phyloP scores from a whole-genome alignment of 2,329 filamentous ascomycete species.

The Diaporthe eres region DNA sequence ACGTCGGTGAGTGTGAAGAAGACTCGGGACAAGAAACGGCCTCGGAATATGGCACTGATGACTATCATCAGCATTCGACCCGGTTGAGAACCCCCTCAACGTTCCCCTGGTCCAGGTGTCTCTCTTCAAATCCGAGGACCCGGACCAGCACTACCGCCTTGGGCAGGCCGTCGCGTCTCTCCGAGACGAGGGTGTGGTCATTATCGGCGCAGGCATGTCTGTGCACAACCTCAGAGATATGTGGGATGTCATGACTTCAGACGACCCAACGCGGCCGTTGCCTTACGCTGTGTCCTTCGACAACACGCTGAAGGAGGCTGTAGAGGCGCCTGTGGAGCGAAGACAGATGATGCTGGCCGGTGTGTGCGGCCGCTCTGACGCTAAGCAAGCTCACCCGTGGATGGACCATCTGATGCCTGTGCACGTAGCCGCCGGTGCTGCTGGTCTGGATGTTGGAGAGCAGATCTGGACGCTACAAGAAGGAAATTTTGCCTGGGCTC shows the following conservation, averaged over 20 bases:
- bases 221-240: conserved; percentile 78
- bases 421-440: conserved; percentile 62
- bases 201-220: conserved; percentile 82
- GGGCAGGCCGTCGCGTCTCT: conserved; percentile 76
- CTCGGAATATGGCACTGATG: conserved; percentile 43
- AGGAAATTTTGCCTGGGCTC: conserved; percentile 41
- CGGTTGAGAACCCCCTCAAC: conserved; percentile 71
- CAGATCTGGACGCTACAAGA: conserved; percentile 42
- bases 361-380: conserved; percentile 58
- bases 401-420: conserved; percentile 67
- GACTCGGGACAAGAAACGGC: background rate
- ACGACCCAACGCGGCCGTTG: conserved; percentile 58
- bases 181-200: conserved; percentile 76
- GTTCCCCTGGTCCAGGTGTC: conserved; percentile 82
- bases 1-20: conserved; percentile 52
- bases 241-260: conserved; percentile 53
- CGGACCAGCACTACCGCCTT: conserved; percentile 75
- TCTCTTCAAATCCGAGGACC: conserved; percentile 75
- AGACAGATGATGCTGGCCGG: conserved; percentile 58
- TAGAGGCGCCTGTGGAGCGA: conserved; percentile 58
- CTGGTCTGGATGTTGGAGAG: conserved; percentile 46
- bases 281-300: conserved; percentile 76
- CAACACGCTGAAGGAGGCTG: conserved; percentile 75
- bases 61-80: conserved; percentile 65
- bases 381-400: conserved; percentile 62